Conservation (phyloP, 2,329 filamentous ascomycete genomes). For the Fusarium tanahbumbuense region DNA sequence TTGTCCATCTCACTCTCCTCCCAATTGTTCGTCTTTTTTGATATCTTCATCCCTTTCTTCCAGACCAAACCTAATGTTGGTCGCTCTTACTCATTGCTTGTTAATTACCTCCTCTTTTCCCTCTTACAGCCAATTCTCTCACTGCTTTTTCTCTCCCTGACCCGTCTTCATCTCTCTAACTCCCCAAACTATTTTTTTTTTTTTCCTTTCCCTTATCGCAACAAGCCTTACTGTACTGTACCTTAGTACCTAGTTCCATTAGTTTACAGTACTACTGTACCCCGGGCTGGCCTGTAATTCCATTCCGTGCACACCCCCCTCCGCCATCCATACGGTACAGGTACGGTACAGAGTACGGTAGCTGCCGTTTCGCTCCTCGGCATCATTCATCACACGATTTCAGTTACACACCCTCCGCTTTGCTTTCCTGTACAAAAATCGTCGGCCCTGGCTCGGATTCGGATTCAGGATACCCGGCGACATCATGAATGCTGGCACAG, state of each 20-base stretch:
- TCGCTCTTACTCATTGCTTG: slow-evolving; percentile 2
- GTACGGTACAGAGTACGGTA: slow-evolving; percentile 23
- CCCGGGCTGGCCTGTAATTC: slow-evolving; percentile 40
- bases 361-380: slow-evolving; percentile 47
- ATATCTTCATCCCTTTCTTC: slow-evolving; percentile 7
- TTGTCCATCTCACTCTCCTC: slow-evolving; percentile 14
- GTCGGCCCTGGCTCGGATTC: slow-evolving; percentile 44
- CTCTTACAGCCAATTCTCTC: slow-evolving; percentile 1
- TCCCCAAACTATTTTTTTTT: neutral
- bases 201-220: slow-evolving; percentile 3
- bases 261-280: slow-evolving; percentile 24
- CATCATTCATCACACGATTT: slow-evolving; percentile 52
- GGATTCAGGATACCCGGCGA: slow-evolving; percentile 41
- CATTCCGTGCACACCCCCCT: slow-evolving; percentile 46
- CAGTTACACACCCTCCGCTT: slow-evolving; percentile 50
- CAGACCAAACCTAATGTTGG: slow-evolving; percentile 1
- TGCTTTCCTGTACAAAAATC: slow-evolving; percentile 35
- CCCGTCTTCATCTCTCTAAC: neutral
- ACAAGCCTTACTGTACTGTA: neutral
- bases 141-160: neutral
- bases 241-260: slow-evolving; percentile 4
- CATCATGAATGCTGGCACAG: slow-evolving; percentile 58
- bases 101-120: slow-evolving; percentile 17
- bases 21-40: slow-evolving; percentile 13
- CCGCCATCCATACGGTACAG: slow-evolving; percentile 19